Base-by-base conservation (phyloP, 768 basidiomycete genomes). In the Suillus sp. region DNA sequence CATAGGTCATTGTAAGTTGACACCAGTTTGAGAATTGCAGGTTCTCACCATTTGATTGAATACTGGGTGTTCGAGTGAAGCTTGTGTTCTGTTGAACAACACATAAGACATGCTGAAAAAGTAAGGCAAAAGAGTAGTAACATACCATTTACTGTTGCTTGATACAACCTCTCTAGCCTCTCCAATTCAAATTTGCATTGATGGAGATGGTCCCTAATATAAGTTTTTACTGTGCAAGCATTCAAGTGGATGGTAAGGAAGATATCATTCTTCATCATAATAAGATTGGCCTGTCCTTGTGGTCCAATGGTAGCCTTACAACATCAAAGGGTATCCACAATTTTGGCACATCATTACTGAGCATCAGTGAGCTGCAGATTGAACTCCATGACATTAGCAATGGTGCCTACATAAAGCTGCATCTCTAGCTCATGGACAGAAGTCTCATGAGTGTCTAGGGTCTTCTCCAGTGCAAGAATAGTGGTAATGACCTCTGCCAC, bases 1-100 rank as follows among this genome's bases (percentile, higher is more conserved):
- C 71, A 71, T 13, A 75, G 61, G 9, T 64, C 64, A 55, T 78
- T 78, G 65, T 74, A 77, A 13, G 69, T 65, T 0, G 34, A 57
- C 0, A 66, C 72, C 4, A 73, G 32, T 11, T 64, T 59, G 18
- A 60, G 48, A 38, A 78, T 71, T 0, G 59, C 66, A 18, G 74
- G 73, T 32, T 78, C 72, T 20, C 69, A 69, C 1, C 64, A 43
- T 30, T 69, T 68, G 2, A 75, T 64, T 2, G 69, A 65, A 1
- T 62, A 20, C 32, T 73, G 58, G 13, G 72, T 72, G 63, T 75
- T 75, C 1, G 48, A 40, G 11, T 64, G 59, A 8, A 77, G 32
- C 45, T 74, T 74, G 7, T 67, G 37, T 20, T 64, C 35, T n/a
- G 69, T 43, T 20, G 72, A 72, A 64, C 37, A 75, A 74, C 0